A percentile compares a stretch with the other conserved stretches of the same genome.
Conservation (phyloP, 148 eudicot species). For the Suaeda aralocaspica region DNA sequence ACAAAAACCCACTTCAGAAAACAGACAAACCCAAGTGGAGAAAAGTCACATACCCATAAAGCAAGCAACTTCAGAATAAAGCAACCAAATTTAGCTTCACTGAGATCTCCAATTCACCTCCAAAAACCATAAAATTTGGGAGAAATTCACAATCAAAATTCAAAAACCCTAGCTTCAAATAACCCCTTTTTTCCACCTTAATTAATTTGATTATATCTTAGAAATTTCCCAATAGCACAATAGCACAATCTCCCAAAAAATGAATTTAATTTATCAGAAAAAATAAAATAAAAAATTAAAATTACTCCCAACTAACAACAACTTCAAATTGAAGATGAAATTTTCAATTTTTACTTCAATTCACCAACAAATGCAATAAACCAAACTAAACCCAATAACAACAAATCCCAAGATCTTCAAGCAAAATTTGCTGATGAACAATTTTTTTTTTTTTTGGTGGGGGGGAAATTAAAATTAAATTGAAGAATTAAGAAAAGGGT, state of each 20-base stretch:
- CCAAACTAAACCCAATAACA: conserved; percentile 16
- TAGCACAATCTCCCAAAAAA: conserved; percentile 23
- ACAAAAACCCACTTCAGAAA: conserved; percentile 7
- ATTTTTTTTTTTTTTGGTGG: too few relatives aligned
- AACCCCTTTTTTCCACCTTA: neutral
- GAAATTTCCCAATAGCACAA: neutral
- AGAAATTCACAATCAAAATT: conserved; percentile 5
- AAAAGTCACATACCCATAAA: conserved; percentile 27
- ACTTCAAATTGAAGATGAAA: conserved; percentile 33
- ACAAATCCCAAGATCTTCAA: conserved; percentile 35
- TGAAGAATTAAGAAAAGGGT: conserved; percentile 20
- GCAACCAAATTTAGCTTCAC: conserved; percentile 24
- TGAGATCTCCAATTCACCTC: conserved; percentile 25
- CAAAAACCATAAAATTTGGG: conserved; percentile 20
- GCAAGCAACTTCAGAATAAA: conserved; percentile 32
- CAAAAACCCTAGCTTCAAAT: conserved; percentile 5
- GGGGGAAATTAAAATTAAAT: neutral
- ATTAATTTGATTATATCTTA: neutral
- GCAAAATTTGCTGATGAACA: too few relatives aligned
- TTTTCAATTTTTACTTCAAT: too few relatives aligned
- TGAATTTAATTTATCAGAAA: neutral
- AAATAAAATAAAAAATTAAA: neutral
- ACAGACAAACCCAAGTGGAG: conserved; percentile 16
- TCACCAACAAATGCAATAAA: conserved; percentile 6
- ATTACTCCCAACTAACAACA: conserved; percentile 31